These are phyloP conservation scores for Astragalus membranaceus DNA, from an alignment of 306 rosid genomes.

Conservation along the genomic window DNA sequence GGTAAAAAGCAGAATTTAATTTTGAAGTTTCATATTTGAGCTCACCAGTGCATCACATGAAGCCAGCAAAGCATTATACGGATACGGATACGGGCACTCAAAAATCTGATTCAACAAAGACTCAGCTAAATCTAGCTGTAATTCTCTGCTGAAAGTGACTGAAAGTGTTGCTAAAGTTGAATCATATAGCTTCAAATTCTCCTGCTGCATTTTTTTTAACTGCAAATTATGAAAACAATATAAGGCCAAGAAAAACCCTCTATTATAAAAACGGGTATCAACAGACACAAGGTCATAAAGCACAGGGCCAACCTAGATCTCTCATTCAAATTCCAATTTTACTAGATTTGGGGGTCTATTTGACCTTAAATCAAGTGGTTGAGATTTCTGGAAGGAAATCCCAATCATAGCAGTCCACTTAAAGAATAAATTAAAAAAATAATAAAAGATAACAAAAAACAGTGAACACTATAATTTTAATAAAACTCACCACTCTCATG, in stretches of 20 bases:
- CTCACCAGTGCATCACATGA: conserved; percentile 74
- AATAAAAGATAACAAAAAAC: not conserved
- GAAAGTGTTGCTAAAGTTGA: conserved; percentile 67
- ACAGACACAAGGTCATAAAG: not conserved
- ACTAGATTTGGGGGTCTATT: not conserved
- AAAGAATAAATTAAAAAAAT: not conserved
- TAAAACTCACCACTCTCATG: conserved; percentile 53
- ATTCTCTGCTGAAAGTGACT: conserved; percentile 47
- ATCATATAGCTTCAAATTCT: conserved; percentile 55
- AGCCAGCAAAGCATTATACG: conserved; percentile 55
- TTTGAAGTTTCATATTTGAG: conserved; percentile 9
- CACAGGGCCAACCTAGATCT: not conserved
- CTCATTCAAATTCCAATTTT: conserved; percentile 20
- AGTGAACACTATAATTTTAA: conserved; percentile 7
- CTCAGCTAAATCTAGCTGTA: conserved; percentile 69
- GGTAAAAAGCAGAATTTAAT: not conserved
- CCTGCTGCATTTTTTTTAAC: conserved; percentile 61
- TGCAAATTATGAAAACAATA: conserved; percentile 33
- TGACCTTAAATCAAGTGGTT: not conserved
- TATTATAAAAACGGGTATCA: not conserved
- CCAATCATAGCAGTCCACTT: not conserved
- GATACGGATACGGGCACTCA: conserved; percentile 28
- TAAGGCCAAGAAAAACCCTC: conserved; percentile 5
- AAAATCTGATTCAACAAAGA: conserved; percentile 56
- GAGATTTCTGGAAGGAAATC: conserved; percentile 8